Evolutionary conservation across 2,329 filamentous ascomycete genomes (phyloP), one percentile per base, ranked within the genome.

Genomic region (Hymenoscyphus occultus): DNA sequence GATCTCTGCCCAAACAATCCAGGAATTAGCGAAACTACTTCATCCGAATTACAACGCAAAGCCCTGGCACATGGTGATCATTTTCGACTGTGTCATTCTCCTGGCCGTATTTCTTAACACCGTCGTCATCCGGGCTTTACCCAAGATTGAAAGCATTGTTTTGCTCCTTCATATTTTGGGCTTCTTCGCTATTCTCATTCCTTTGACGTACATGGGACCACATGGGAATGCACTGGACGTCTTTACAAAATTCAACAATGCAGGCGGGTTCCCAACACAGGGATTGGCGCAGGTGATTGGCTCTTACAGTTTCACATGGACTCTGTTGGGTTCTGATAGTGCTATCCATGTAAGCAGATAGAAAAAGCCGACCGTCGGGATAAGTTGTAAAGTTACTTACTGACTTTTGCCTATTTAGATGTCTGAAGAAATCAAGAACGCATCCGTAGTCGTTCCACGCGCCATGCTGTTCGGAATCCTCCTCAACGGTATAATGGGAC

Each of bases 341-440:
- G 74, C 67, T 65, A 76, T 61, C 3, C 71, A 78, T 65, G 62
- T 66, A 54, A 39, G 64, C 35, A 35, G 9, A 35, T 7, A 7
- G 35, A 35, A 35, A 10, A 35, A 10, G 5, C 1, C 35, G 35
- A 7, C 35, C 35, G 9, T 48, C n/a, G 16, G 48, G 28, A 22
- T 10, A 61, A 28, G 22, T 6, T 35, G 35, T 35, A 35, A 31
- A 7, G 9, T 12, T 57, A n/a, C 16, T 48, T 13, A 45, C 61
- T 66, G 19, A 60, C 13, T n/a, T 54, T 22, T 16, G 35, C 35
- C 39, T 19, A 19, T 39, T 14, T 19, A 63, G 61, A 77, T 81
- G 74, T 78, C 80, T 4, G 82, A 84, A 70, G 82, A 83, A 67
- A 79, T 83, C 39, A 74, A 77, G 48, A 77, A 81, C 61, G 79